These are phyloP conservation scores for Lactifluus hygrophoroides DNA, from an alignment of 768 basidiomycete genomes.

Conservation along the genomic window DNA sequence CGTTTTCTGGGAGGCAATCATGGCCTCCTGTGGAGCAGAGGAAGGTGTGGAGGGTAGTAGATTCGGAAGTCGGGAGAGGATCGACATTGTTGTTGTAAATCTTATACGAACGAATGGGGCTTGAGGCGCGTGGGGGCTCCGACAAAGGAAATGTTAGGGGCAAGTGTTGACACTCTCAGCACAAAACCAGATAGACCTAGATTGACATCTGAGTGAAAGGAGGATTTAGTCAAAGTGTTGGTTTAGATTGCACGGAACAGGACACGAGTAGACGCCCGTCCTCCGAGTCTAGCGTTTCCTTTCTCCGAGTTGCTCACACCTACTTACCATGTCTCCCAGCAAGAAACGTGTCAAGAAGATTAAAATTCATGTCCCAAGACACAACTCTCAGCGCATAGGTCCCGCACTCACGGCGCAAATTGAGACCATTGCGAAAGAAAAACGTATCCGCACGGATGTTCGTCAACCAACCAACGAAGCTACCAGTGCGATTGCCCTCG, in stretches of 20 bases:
- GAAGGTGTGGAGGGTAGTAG: constrained; percentile 20
- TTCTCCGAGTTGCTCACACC: too few relatives aligned
- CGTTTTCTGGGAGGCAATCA: constrained; percentile 51
- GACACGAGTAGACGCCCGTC: too few relatives aligned
- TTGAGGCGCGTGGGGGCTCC: too few relatives aligned
- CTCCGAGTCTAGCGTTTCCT: too few relatives aligned
- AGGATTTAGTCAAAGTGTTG: too few relatives aligned
- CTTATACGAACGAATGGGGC: background rate
- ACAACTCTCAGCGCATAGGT: constrained; percentile 66
- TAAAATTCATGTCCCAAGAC: constrained; percentile 61
- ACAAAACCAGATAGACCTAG: too few relatives aligned
- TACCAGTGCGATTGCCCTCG: constrained; percentile 41
- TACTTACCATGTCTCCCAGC: constrained; percentile 58
- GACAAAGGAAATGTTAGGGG: too few relatives aligned
- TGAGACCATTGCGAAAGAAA: constrained; percentile 41
- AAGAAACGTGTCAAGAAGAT: constrained; percentile 44
- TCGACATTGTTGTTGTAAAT: background rate
- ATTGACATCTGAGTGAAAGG: too few relatives aligned
- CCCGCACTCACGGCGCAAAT: constrained; percentile 54
- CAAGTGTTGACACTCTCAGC: background rate
- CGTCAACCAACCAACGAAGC: constrained; percentile 55
- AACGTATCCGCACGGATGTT: constrained; percentile 45
- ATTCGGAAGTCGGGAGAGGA: constrained; percentile 14
- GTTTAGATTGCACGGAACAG: too few relatives aligned
- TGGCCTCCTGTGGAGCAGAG: constrained; percentile 34